These are phyloP conservation scores for Eucalyptus victrix DNA, from an alignment of 345 rosid species.

Conservation along the genomic window DNA sequence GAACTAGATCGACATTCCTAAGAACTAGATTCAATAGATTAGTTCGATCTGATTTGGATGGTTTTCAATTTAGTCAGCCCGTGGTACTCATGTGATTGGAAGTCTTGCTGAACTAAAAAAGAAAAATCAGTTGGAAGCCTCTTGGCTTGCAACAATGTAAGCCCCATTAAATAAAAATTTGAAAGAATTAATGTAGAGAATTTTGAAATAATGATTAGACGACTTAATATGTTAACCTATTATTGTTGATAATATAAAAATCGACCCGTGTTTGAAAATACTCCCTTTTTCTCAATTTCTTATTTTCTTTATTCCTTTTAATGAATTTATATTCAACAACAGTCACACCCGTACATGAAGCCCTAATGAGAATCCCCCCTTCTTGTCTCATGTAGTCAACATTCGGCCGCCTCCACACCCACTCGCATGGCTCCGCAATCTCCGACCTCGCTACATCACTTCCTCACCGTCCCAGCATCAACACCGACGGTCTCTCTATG, in stretches of 20 bases:
- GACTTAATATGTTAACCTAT: not conserved
- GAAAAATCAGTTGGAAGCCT: not conserved
- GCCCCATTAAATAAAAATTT: not conserved
- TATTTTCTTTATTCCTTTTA: not conserved
- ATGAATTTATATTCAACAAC: not conserved
- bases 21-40: too few relatives aligned
- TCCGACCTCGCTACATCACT: not conserved
- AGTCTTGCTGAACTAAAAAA: not conserved
- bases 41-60: accelerated
- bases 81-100: accelerated
- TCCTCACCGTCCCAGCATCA: not conserved
- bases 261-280: not conserved
- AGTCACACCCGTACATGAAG: not conserved
- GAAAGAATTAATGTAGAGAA: not conserved
- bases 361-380: not conserved
- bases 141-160: not conserved
- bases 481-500: not conserved
- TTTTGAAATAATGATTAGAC: not conserved
- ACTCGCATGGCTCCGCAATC: not conserved
- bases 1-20: too few relatives aligned
- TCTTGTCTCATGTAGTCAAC: not conserved
- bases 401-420: not conserved
- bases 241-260: not conserved
- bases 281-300: not conserved
- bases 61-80: too few relatives aligned